These are phyloP conservation scores for Ascochyta fabae DNA, from an alignment of 2,329 filamentous ascomycete genomes.

Conservation along the genomic window DNA sequence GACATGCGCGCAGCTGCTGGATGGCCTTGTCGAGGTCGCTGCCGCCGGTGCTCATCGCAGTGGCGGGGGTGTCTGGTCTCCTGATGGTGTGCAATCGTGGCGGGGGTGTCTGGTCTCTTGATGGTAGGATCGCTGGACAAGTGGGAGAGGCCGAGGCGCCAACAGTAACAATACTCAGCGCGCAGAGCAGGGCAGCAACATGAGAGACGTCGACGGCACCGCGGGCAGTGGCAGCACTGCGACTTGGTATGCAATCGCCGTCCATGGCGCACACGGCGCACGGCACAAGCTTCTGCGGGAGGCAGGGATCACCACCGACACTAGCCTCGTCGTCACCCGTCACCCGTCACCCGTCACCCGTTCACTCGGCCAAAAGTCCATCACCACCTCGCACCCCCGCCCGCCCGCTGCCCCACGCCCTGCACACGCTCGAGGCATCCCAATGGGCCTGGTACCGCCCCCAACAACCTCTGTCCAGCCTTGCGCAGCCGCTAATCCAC, in stretches of 20 bases:
- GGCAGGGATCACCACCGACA: constrained; percentile 21
- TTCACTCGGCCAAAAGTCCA: constrained; percentile 32
- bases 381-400: constrained; percentile 30
- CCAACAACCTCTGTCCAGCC: background rate
- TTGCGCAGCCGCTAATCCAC: constrained; percentile 21
- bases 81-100: background rate
- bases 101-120: no score
- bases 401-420: constrained; percentile 7
- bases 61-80: background rate
- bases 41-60: constrained; percentile 62
- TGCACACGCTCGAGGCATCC: constrained; percentile 31
- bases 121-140: no score
- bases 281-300: constrained; percentile 15
- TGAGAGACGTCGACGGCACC: background rate
- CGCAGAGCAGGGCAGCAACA: background rate
- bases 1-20: constrained; percentile 91
- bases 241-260: background rate
- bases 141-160: no score
- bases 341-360: background rate
- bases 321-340: constrained; percentile 6
- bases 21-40: constrained; percentile 78
- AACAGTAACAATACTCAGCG: no score
- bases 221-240: no score
- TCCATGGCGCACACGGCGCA: background rate
- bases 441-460: constrained; percentile 40